A percentile compares a stretch with the other conserved stretches of the same genome.
Evolutionary conservation across 2,329 filamentous ascomycete species (phyloP).

Genomic region (Decorospora gaudefroyi): DNA sequence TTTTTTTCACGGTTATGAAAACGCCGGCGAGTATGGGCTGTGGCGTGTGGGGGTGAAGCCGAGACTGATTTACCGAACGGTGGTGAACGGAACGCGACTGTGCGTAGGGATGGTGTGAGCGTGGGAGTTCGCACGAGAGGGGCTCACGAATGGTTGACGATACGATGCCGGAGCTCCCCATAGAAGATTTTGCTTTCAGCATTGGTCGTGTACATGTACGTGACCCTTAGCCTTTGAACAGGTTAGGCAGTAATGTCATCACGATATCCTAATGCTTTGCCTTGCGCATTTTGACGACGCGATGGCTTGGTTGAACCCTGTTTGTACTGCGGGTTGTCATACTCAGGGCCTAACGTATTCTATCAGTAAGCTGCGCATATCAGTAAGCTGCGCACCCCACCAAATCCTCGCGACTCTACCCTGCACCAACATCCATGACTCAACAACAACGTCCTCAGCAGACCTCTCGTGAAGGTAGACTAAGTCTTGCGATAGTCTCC

Average conservation of each 20-base stretch:
- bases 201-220: conserved; percentile 31
- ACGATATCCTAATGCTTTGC: conserved; percentile 30
- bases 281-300: neutral
- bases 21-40: conserved; percentile 26
- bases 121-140: conserved; percentile 37
- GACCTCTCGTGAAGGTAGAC: neutral
- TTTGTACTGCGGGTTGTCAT: too few species aligned
- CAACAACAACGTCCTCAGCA: too few species aligned
- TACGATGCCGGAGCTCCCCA: conserved; percentile 39
- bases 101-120: conserved; percentile 25
- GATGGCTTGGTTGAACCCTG: too few species aligned
- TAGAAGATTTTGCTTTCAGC: conserved; percentile 24
- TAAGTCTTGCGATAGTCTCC: neutral
- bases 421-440: neutral
- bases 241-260: conserved; percentile 39
- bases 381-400: too few species aligned
- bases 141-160: conserved; percentile 36
- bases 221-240: conserved; percentile 22
- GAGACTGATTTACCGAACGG: conserved; percentile 29
- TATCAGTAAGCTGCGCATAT: neutral
- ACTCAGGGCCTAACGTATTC: neutral
- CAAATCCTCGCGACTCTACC: neutral
- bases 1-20: conserved; percentile 32
- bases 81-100: conserved; percentile 17
- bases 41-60: conserved; percentile 22